phyloP scores from a whole-genome alignment of 2,329 filamentous ascomycete genomes.

The Trichoderma hamatum region DNA sequence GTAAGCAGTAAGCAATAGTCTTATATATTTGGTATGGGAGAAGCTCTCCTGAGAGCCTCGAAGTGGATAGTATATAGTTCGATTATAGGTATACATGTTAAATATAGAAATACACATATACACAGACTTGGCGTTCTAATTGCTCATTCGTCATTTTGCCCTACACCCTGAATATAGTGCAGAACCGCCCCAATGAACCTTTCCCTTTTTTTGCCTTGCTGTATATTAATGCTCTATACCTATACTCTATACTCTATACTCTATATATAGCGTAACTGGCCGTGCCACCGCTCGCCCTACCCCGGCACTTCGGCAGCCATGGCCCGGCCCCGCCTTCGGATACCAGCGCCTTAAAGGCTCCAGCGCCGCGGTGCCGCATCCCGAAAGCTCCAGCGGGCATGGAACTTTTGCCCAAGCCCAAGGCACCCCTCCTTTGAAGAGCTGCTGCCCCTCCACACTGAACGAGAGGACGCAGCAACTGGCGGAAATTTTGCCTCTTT shows the following conservation, averaged over 20 bases:
- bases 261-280: no score
- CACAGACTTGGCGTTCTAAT: rapidly evolving
- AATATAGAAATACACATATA: background rate
- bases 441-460: background rate
- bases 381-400: background rate
- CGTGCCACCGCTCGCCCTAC: no score
- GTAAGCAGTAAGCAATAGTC: no score
- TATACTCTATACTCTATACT: no score
- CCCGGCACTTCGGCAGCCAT: background rate
- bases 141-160: background rate
- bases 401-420: background rate
- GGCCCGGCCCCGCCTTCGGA: background rate
- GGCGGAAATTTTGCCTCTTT: conserved; percentile 1
- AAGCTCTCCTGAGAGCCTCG: no score
- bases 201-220: no score
- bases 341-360: no score
- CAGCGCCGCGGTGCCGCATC: background rate
- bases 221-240: no score
- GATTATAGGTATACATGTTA: background rate
- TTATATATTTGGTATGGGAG: no score
- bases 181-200: no score
- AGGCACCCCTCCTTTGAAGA: background rate
- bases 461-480: background rate
- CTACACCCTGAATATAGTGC: no score
- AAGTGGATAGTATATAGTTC: no score